Conservation (phyloP, 192 early-diverging fungal genomes). For the Rhizophagus sp. region DNA sequence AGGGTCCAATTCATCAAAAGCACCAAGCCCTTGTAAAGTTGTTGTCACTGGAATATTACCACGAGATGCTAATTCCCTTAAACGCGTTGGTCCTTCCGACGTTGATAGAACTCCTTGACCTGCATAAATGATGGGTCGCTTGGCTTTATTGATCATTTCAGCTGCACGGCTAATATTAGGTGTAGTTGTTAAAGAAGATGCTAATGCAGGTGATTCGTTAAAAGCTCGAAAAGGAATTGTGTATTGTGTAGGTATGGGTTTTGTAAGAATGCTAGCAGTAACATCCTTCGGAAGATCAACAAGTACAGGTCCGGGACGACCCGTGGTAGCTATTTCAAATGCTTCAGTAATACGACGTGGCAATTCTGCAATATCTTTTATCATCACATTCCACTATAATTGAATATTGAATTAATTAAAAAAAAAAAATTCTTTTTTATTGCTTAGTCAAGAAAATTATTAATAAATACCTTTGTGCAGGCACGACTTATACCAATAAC, state of each 20-base stretch:
- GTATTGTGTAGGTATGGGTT: conserved; percentile 76
- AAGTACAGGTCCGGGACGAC: conserved; percentile 94
- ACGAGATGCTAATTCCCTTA: conserved; percentile 81
- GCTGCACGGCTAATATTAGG: conserved; percentile 67
- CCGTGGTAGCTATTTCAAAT: conserved; percentile 94
- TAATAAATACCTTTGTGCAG: conserved; percentile 75
- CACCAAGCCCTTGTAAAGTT: conserved; percentile 91
- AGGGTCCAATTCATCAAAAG: conserved; percentile 90
- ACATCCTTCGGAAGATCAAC: conserved; percentile 99
- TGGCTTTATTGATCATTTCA: conserved; percentile 82
- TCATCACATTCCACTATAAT: conserved; percentile 92
- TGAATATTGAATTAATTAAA: not conserved
- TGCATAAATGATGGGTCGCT: conserved; percentile 93
- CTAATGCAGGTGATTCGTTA: conserved; percentile 41
- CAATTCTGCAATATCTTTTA: conserved; percentile 93
- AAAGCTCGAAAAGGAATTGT: conserved; percentile 71
- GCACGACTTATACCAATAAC: conserved; percentile 92
- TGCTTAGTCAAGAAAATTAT: not conserved
- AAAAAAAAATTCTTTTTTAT: too few species aligned
- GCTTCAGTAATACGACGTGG: conserved; percentile 98
- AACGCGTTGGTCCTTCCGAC: conserved; percentile 77
- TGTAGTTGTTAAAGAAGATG: conserved; percentile 40
- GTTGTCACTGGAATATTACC: conserved; percentile 97
- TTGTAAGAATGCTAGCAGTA: conserved; percentile 84
- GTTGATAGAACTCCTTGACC: conserved; percentile 88